phyloP scores from a whole-genome alignment of 805 yeast genomes.

The Ogataea neopini region DNA sequence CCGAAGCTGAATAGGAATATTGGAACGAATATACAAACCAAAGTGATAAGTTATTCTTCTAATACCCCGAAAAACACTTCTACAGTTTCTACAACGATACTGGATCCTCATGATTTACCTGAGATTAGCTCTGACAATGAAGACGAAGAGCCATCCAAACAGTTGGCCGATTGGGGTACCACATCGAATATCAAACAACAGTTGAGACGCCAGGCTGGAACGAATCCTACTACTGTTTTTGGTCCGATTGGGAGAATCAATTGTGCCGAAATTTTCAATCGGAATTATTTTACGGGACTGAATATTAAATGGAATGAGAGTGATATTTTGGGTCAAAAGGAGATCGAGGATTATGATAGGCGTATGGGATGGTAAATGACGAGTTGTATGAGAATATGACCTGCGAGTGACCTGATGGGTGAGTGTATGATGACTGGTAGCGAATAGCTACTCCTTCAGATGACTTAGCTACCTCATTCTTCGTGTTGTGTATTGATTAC shows the following conservation, averaged over 20 bases:
- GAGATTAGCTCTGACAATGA: constrained; percentile 29
- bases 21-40: constrained; percentile 1
- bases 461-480: no score
- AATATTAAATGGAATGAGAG: constrained; percentile 29
- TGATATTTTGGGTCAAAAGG: constrained; percentile 26
- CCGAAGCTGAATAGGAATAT: constrained; percentile 19
- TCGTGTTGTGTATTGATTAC: constrained; percentile 1
- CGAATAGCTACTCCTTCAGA: no score
- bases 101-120: constrained; percentile 18
- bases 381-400: no score
- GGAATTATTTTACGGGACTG: constrained; percentile 23
- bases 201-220: constrained; percentile 22
- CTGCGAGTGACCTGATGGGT: no score
- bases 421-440: no score
- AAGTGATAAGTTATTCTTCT: not conserved
- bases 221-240: constrained; percentile 30
- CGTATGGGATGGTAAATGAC: constrained; percentile 28
- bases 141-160: constrained; percentile 20
- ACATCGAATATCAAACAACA: constrained; percentile 17
- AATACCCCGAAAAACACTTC: not conserved
- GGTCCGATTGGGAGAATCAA: constrained; percentile 26
- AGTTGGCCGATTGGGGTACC: constrained; percentile 30
- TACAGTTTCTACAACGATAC: not conserved
- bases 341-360: constrained; percentile 30
- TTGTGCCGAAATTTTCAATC: constrained; percentile 27